Conservation (phyloP, 2,329 filamentous ascomycete species). For the Pseudogymnoascus sp. region DNA sequence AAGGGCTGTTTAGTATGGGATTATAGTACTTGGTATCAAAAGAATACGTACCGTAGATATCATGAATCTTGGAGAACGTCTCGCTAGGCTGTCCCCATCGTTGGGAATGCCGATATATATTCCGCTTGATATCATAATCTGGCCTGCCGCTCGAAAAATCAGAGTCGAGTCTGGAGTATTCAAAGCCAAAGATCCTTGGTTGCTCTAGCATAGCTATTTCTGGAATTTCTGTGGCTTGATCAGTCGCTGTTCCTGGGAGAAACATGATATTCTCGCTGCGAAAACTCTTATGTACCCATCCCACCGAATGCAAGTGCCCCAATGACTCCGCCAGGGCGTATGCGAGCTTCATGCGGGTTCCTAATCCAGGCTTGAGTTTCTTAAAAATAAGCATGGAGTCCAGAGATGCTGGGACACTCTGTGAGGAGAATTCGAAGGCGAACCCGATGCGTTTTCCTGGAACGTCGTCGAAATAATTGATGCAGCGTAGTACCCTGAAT, state of each 20-base stretch:
- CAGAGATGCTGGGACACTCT: background rate
- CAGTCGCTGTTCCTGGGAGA: background rate
- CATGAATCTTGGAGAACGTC: slow-evolving; percentile 44
- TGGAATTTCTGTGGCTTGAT: background rate
- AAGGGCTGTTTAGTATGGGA: background rate
- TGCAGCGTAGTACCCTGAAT: background rate
- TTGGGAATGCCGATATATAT: slow-evolving; percentile 44
- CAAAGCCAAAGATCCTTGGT: slow-evolving; percentile 13
- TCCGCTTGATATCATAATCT: slow-evolving; percentile 18
- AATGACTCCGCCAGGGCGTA: background rate
- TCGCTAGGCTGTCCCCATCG: slow-evolving; percentile 38
- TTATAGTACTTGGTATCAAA: background rate
- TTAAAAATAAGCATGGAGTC: background rate
- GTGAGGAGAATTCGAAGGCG: background rate
- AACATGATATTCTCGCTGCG: slow-evolving; percentile 15
- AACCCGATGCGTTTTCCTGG: background rate
- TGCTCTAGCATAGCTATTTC: background rate
- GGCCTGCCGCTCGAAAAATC: slow-evolving; percentile 10
- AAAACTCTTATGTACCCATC: slow-evolving; percentile 13
- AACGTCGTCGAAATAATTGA: background rate
- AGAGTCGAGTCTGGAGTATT: slow-evolving; percentile 11
- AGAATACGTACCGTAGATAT: slow-evolving; percentile 41
- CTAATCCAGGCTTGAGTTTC: background rate
- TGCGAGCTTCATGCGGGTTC: background rate
- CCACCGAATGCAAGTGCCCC: background rate